phyloP scores from a whole-genome alignment of 352 stramenopile species.

The Globisporangium mamillatum region DNA sequence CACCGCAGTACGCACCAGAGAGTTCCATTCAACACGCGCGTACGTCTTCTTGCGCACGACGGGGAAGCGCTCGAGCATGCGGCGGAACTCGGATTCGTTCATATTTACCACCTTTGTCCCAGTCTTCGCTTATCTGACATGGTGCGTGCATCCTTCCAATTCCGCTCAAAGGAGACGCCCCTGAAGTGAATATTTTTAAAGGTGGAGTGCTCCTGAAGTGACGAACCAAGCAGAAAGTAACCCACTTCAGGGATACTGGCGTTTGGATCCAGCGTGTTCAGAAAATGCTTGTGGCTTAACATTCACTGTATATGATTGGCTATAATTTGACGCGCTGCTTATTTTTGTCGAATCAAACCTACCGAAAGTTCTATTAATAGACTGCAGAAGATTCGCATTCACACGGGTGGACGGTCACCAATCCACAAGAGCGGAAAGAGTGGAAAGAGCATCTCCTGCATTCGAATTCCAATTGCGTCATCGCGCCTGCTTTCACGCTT shows the following conservation, averaged over 20 bases:
- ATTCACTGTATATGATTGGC: neutral
- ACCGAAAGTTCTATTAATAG: neutral
- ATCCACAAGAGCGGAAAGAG: neutral
- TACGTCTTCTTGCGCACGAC: constrained; percentile 80
- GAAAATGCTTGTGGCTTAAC: constrained; percentile 5
- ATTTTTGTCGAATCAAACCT: constrained; percentile 4
- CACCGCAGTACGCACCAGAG: constrained; percentile 37
- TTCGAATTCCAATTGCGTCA: constrained; percentile 13
- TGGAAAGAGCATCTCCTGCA: neutral
- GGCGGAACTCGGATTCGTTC: constrained; percentile 71
- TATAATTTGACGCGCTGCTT: neutral
- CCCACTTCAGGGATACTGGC: neutral
- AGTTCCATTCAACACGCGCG: constrained; percentile 78
- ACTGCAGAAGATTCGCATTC: constrained; percentile 8
- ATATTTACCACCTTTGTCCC: constrained; percentile 31
- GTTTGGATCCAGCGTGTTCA: neutral
- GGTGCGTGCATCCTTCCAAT: neutral
- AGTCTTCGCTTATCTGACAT: neutral
- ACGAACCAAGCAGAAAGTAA: neutral
- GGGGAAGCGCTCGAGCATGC: constrained; percentile 66
- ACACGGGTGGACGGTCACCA: neutral
- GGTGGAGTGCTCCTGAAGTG: neutral
- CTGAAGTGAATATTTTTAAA: neutral
- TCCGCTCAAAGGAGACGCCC: neutral
- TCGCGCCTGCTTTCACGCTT: neutral